Base-by-base conservation (phyloP, 2,329 filamentous ascomycete genomes). In the Chalara sp. region DNA sequence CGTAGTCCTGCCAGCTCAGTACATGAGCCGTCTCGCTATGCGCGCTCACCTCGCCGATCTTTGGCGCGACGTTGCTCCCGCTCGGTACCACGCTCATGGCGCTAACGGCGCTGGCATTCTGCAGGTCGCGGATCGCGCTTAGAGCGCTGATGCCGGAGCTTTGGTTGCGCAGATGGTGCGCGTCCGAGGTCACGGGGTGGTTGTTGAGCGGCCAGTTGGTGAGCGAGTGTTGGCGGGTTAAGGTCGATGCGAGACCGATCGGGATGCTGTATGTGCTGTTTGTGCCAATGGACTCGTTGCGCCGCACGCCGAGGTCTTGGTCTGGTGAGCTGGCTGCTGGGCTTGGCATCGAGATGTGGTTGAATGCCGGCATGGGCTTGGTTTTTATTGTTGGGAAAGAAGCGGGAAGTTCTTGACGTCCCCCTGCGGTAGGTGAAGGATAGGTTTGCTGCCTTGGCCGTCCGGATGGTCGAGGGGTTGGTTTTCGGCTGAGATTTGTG, bases 201-300 rank as follows among this genome's bases (percentile, higher is more conserved):
- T 37, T 37, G 35, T 37, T 37, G 35, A 37, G 8, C 35, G 35
- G 35, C 35, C 35, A 37, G 35, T 37, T 37, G 8, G 8, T 37
- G 35, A 37, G 35, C 8, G 43, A 6, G 28, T 45, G 10, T 32
- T 32, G 6, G 6, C 43, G 43, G 8, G 28, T 45, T 8, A 30
- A n/a, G 31, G 43, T 30, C 13, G 21, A 31, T 48, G 10, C 58
- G 2, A 60, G 52, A 5, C 59, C 58, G 44, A 61, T 59, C 10
- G 58, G 58, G 28, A 58, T 57, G 12, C 39, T 53, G 46, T 57
- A 55, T 6, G 51, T 55, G n/a, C 35, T 45, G n/a, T 45, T n/a
- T 21, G 13, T 32, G 2, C 8, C 35, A n/a, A n/a, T 37, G 35
- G 8, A 10, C n/a, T 37, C 35, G 35, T 37, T 37, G 35, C 35